Conservation (phyloP, 2,329 filamentous ascomycete genomes). For the Epichloe aotearoae region DNA sequence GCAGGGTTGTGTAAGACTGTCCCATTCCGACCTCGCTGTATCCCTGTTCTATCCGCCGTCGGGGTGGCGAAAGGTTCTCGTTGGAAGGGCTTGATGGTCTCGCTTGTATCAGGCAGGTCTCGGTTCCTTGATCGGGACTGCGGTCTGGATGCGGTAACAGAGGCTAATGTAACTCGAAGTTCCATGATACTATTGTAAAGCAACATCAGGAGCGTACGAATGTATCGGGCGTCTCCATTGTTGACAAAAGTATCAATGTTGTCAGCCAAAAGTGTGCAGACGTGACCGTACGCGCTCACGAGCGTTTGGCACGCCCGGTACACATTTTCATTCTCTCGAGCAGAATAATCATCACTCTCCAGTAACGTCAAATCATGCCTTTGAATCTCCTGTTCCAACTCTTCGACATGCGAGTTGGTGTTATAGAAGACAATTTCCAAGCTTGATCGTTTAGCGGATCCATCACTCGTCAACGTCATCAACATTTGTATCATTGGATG, state of each 20-base stretch:
- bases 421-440: constrained; percentile 57
- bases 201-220: constrained; percentile 48
- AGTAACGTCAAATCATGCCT: constrained; percentile 38
- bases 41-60: constrained; percentile 32
- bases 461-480: constrained; percentile 47
- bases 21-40: constrained; percentile 21
- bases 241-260: constrained; percentile 53
- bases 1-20: constrained; percentile 34
- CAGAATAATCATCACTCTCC: constrained; percentile 34
- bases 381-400: constrained; percentile 51
- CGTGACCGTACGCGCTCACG: constrained; percentile 51
- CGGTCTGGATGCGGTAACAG: constrained; percentile 15
- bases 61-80: constrained; percentile 41
- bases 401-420: constrained; percentile 52
- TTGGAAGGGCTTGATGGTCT: constrained; percentile 37
- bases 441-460: constrained; percentile 46
- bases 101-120: constrained; percentile 18
- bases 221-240: constrained; percentile 53
- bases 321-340: constrained; percentile 48
- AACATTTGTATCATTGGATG: constrained; percentile 56
- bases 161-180: constrained; percentile 40
- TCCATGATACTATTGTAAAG: constrained; percentile 58
- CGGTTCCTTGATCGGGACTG: constrained; percentile 8
- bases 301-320: constrained; percentile 50
- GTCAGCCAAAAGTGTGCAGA: constrained; percentile 45